Base-by-base conservation (phyloP, 768 basidiomycete genomes). In the Xerocomellus chrysenteron region DNA sequence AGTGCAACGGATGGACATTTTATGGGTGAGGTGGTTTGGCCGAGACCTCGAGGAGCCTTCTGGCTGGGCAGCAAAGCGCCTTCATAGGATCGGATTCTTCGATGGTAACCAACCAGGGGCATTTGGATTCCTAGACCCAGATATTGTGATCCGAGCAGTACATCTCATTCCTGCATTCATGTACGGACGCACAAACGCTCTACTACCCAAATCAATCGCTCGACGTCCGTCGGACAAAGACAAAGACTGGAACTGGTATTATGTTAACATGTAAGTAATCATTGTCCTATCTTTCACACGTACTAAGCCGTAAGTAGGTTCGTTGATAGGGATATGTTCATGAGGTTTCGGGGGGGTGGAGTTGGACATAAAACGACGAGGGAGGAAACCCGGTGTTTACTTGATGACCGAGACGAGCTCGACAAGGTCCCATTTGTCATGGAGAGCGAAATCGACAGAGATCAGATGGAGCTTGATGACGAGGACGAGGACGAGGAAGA, bases 71-170 rank as follows among this genome's bases (percentile, higher is more conserved):
- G 30, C 50, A 0, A 59, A 67, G 17, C 63, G 68, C 0, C 64
- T 80, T 0, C 77, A 74, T n/a, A 66, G 68, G 7, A 40, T 83
- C 10, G 74, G 72, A 0, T 82, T 80, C 65, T 54, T 80, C 2
- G 50, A 62, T 2, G 50, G 56, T 3, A 40, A 63, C 1, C 68
- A 72, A 21, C 49, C 56, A 0, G 63, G 54, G 14, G 71, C 75
- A 14, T 82, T 80, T 61, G 78, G 79, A 0, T 82, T 82, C 56
- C 36, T 82, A 3, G 73, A 82, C 57, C 81, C 80, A 0, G 49
- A 52, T 4, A 55, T 67, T 2, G 70, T 82, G 7, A 60, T 82
- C 47, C 72, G 73, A 61, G 28, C 28, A 28, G 28, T 28, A 28
- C 28, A 28, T 28, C 28, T 28, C 28, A 28, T 28, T 28, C 28